phyloP scores from a whole-genome alignment of 83 land plant genomes.

The Diphasiastrum complanatum region DNA sequence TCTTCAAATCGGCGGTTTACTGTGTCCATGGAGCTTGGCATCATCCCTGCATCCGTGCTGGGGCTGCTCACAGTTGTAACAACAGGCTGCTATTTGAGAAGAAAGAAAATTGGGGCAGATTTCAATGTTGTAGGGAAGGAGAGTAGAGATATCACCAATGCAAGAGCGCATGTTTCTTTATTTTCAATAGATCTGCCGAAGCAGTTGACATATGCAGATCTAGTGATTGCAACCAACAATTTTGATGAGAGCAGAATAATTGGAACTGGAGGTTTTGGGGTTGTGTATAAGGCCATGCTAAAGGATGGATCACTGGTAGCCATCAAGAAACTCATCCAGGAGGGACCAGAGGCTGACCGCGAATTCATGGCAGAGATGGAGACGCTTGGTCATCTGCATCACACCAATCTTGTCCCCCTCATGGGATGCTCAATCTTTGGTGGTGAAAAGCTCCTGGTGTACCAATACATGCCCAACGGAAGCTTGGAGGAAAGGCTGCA shows the following conservation, averaged over 20 bases:
- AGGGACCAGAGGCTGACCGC: constrained; percentile 12
- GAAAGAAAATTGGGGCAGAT: neutral
- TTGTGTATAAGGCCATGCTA: constrained; percentile 12
- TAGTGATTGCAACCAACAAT: constrained; percentile 4
- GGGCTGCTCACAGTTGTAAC: neutral
- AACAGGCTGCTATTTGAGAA: neutral
- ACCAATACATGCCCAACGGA: no score
- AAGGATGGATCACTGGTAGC: constrained; percentile 5
- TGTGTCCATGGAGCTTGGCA: no score
- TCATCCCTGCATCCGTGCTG: constrained; percentile 9
- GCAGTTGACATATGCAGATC: constrained; percentile 10
- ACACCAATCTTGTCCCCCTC: constrained; percentile 7
- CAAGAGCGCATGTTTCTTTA: constrained; percentile 8
- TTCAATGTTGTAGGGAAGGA: constrained; percentile 12
- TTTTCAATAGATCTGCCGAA: constrained; percentile 10
- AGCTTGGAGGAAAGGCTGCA: constrained; percentile 10
- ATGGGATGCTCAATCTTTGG: constrained; percentile 11
- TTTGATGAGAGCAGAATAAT: no score
- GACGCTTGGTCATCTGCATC: constrained; percentile 15
- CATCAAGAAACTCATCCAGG: constrained; percentile 16
- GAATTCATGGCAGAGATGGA: constrained; percentile 17
- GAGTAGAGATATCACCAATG: neutral
- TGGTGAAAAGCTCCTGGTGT: constrained; percentile 9
- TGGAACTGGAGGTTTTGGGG: constrained; percentile 10
- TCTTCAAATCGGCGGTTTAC: no score